A percentile compares a stretch with the other conserved stretches of the same genome.
Conservation (phyloP, 2,329 filamentous ascomycete species). For the Lasiodiplodia sp. region DNA sequence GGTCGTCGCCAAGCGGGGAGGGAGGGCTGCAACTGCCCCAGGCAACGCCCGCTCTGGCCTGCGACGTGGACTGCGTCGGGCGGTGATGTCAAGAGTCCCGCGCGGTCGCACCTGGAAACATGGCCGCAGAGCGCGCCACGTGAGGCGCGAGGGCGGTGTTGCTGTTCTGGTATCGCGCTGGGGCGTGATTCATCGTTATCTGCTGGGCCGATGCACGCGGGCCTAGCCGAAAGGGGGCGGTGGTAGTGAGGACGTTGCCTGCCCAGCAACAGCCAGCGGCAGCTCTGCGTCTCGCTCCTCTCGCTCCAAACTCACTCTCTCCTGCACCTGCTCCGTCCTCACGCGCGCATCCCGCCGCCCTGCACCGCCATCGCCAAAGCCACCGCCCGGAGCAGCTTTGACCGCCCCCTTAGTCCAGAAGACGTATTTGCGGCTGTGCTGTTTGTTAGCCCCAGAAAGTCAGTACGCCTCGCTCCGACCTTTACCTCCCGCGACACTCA, state of each 20-base stretch:
- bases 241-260: constrained; percentile 26
- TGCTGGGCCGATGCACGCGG: constrained; percentile 13
- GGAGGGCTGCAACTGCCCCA: constrained; percentile 18
- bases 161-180: constrained; percentile 11
- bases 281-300: constrained; percentile 28
- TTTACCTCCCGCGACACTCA: constrained; percentile 31
- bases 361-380: constrained; percentile 30
- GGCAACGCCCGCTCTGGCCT: constrained; percentile 18
- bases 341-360: constrained; percentile 13
- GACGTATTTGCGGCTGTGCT: constrained; percentile 31
- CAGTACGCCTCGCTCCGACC: constrained; percentile 31
- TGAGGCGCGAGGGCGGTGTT: constrained; percentile 11
- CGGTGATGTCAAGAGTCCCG: constrained; percentile 21
- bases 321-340: constrained; percentile 21
- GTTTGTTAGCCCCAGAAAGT: constrained; percentile 31
- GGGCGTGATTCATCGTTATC: constrained; percentile 29
- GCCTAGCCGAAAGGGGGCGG: constrained; percentile 28
- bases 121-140: constrained; percentile 20
- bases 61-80: constrained; percentile 27
- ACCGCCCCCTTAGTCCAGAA: constrained; percentile 29
- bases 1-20: constrained; percentile 17
- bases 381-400: constrained; percentile 29
- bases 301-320: constrained; percentile 29
- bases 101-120: constrained; percentile 18
- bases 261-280: constrained; percentile 28